Evolutionary conservation across 495 filamentous ascomycete species (phyloP).

Genomic region (Penicillium macrosclerotiorum): DNA sequence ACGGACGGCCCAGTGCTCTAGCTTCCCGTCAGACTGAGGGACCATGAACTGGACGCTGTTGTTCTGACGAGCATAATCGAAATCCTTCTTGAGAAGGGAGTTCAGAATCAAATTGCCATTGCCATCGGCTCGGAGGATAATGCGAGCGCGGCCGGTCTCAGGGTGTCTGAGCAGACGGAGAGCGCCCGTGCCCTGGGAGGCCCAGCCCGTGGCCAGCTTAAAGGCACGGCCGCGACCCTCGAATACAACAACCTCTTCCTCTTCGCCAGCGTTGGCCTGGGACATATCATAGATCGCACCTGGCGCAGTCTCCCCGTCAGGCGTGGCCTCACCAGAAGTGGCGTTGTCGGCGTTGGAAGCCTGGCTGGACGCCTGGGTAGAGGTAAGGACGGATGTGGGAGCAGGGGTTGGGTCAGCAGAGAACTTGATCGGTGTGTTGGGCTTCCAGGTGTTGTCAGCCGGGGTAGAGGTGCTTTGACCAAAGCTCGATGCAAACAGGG

Average conservation of each 20-base stretch:
- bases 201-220: slow-evolving; percentile 53
- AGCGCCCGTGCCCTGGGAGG: slow-evolving; percentile 59
- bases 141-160: slow-evolving; percentile 56
- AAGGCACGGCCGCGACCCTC: slow-evolving; percentile 63
- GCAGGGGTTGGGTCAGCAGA: slow-evolving; percentile 3
- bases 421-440: slow-evolving; percentile 51
- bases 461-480: slow-evolving; percentile 13
- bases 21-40: slow-evolving; percentile 45
- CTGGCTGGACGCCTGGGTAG: slow-evolving; percentile 35
- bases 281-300: slow-evolving; percentile 58
- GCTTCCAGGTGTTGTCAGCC: slow-evolving; percentile 54
- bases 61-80: slow-evolving; percentile 53
- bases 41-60: slow-evolving; percentile 59
- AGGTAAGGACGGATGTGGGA: slow-evolving; percentile 33
- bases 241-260: slow-evolving; percentile 63
- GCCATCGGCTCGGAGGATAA: slow-evolving; percentile 67
- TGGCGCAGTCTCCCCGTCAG: slow-evolving; percentile 53
- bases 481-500: slow-evolving; percentile 19
- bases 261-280: slow-evolving; percentile 63
- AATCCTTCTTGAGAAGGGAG: slow-evolving; percentile 54
- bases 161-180: slow-evolving; percentile 67
- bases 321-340: slow-evolving; percentile 59
- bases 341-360: slow-evolving; percentile 34
- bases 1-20: slow-evolving; percentile 64
- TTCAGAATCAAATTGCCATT: slow-evolving; percentile 70